Evolutionary conservation across 768 basidiomycete genomes (phyloP).

Genomic region (Boletellus emodensis): DNA sequence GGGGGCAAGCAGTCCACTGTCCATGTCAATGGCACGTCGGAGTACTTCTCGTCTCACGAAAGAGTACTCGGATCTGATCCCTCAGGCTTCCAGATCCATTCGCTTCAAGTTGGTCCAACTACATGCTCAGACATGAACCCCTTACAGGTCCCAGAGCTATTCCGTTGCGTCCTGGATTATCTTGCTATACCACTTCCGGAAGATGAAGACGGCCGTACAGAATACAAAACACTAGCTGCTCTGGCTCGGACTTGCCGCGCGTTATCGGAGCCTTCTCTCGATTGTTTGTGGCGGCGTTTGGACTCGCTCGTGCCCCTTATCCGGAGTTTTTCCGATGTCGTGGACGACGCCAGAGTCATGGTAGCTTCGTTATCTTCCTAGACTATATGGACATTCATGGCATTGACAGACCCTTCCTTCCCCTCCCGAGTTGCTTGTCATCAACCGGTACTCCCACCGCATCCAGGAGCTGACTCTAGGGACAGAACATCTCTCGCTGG

Average conservation of each 20-base stretch:
- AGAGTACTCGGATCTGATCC: too few species aligned
- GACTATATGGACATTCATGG: neutral
- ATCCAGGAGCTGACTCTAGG: neutral
- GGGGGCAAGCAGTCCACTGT: too few species aligned
- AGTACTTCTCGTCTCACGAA: too few species aligned
- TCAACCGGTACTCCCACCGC: neutral
- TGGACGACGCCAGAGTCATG: neutral
- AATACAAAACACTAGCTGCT: neutral
- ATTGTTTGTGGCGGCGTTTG: neutral
- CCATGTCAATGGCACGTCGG: too few species aligned
- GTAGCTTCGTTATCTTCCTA: neutral
- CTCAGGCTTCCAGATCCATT: too few species aligned
- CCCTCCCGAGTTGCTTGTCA: neutral
- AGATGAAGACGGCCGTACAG: neutral
- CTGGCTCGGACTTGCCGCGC: conserved; percentile 1
- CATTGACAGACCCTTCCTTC: neutral
- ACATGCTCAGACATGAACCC: conserved; percentile 4
- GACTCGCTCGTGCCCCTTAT: neutral
- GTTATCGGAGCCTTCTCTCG: neutral
- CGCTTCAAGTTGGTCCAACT: too few species aligned
- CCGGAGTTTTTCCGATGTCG: neutral
- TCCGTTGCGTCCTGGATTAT: neutral
- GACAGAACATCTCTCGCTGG: neutral
- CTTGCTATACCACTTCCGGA: neutral
- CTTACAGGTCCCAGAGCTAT: neutral